Evolutionary conservation across 192 early-diverging fungal species (phyloP), one percentile per base, ranked within the genome.

Genomic region (Gigaspora rosea): DNA sequence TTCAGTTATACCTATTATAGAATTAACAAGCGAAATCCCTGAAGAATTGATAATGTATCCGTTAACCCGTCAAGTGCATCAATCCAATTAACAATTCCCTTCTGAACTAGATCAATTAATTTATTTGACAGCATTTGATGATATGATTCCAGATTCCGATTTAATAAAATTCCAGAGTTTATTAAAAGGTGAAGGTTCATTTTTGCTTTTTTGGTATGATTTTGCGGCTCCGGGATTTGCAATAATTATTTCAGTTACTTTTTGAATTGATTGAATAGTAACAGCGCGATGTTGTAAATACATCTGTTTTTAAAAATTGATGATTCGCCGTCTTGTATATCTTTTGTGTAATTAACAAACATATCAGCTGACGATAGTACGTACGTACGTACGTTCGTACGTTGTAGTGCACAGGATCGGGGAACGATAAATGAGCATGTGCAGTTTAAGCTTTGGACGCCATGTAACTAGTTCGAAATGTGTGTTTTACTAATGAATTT

Each of bases 61-160:
- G 22, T 71, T 18, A 71, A 56, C 13, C 46, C 50, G 35, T 71
- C 54, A 32, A 71, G 50, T n/a, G 32, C 51, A 4, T 56, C 16
- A 36, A 5, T 33, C 70, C 32, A 71, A 51, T 18, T 7, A 20
- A 71, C 32, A 35, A 36, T n/a, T 32, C 27, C 50, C 32, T 18
- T 33, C 32, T 36, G 48, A 18, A 71, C 52, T 32, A 71, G 52
- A 4, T 12, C 27, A 35, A 18, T 16, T 7, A 71, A 20, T 35
- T 56, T 56, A 9, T n/a, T 51, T 56, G n/a, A 71, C 22, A 15
- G 70, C 70, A 56, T 51, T 71, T 15, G 70, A 71, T 20, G 70
- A 71, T 35, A 35, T 56, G 16, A 71, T 71, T 16, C 33, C 52
- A 33, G 51, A 56, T 20, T 10, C 12, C 50, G 70, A 54, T 54